Base-by-base conservation (phyloP, 208 protist genomes). In the Trypanosoma avium region DNA sequence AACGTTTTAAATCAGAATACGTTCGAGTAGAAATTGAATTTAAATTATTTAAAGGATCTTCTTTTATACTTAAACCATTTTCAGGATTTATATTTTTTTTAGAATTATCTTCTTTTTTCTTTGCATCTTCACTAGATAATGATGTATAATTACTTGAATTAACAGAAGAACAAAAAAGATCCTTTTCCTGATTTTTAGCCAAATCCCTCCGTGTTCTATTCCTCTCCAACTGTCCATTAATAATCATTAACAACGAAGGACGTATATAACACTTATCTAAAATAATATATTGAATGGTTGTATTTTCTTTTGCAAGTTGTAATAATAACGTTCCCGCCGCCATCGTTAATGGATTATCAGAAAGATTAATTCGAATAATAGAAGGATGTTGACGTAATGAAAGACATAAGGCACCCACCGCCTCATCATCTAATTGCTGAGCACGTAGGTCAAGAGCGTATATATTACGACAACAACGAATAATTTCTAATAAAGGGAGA, bases 311-410 rank as follows among this genome's bases (percentile, higher is more conserved):
- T 0, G 68, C 77, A 15, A 95, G 80, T 17, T 94, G 78, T 0
- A 97, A 72, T 29, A 97, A 55, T 10, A 75, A 65, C 4, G 66
- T 57, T 13, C 79, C 82, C 3, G 70, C 79, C 7, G 80, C 70
- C 56, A 95, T 86, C 43, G 77, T 93, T 61, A 97, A 75, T 19
- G 87, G 85, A 59, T 97, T 97, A 40, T 86, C 62, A 0, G 82
- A 90, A 29, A 97, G 60, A 63, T 97, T 83, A 21, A 97, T 48
- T n/a, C 57, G 73, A 19, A 75, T 47, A 56, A 97, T 47, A 0
- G 81, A 72, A 0, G 77, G 81, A 70, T 97, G 88, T 7, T 73
- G 53, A 1, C 70, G 55, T 7, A 94, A 40, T 1, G 74, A 71
- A 15, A 63, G 77, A 50, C 82, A 89, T 27, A 97, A 43, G 12